A percentile compares a stretch with the other conserved stretches of the same genome.
Conservation (phyloP, 2,329 filamentous ascomycete species). For the Bipolaris victoriae region DNA sequence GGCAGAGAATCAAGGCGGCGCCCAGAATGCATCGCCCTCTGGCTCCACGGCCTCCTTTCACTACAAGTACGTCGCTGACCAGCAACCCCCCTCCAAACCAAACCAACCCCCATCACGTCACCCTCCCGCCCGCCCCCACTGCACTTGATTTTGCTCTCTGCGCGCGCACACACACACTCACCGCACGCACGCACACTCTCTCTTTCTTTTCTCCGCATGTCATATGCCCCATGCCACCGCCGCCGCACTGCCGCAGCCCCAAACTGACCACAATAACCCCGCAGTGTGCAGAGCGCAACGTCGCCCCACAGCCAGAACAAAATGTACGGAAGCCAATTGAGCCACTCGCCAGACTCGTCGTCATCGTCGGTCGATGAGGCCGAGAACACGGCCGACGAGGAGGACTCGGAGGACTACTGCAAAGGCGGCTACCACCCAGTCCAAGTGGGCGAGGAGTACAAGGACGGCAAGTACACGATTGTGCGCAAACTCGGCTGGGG, state of each 20-base stretch:
- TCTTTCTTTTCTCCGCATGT: neutral
- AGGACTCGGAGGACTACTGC: slow-evolving; percentile 99
- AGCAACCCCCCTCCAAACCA: neutral
- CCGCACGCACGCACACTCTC: neutral
- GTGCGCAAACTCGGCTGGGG: slow-evolving; percentile 98
- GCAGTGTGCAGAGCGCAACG: slow-evolving; percentile 57
- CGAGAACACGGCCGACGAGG: slow-evolving; percentile 95
- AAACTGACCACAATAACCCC: slow-evolving; percentile 28
- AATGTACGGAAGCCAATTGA: slow-evolving; percentile 63
- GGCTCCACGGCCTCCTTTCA: slow-evolving; percentile 45
- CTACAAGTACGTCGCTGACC: slow-evolving; percentile 49
- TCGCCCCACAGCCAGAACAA: slow-evolving; percentile 54
- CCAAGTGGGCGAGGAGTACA: slow-evolving; percentile 92
- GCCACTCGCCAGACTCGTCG: slow-evolving; percentile 76
- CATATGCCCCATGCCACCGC: neutral
- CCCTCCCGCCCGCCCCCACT: neutral
- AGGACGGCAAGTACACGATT: slow-evolving; percentile 94
- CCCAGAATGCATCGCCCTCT: slow-evolving; percentile 52
- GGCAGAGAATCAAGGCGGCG: slow-evolving; percentile 61
- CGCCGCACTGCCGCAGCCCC: slow-evolving; percentile 1
- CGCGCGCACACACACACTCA: neutral
- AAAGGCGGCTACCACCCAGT: slow-evolving; percentile 99
- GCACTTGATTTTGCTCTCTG: slow-evolving; percentile 2
- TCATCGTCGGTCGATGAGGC: slow-evolving; percentile 80
- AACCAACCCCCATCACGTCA: slow-evolving; percentile 5